Conservation (phyloP, 192 early-diverging fungal genomes). For the Jimgerdemannia lactiflua region DNA sequence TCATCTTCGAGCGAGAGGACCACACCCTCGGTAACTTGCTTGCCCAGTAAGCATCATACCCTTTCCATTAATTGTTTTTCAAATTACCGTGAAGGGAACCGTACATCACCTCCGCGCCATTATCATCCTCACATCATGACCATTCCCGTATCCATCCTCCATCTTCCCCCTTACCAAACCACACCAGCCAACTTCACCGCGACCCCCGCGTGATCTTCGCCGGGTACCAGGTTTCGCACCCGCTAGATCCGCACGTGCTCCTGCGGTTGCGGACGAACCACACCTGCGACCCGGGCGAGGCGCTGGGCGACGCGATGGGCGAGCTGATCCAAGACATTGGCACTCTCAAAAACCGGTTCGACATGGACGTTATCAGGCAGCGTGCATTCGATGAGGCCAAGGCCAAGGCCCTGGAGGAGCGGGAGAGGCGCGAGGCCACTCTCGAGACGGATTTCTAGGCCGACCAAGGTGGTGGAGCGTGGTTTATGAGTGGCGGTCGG, state of each 20-base stretch:
- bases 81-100: too few species aligned
- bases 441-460: too few species aligned
- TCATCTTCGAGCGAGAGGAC: constrained; percentile 92
- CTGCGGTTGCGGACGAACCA: constrained; percentile 91
- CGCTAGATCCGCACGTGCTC: constrained; percentile 87
- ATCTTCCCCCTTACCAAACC: not conserved
- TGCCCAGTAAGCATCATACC: constrained; percentile 61
- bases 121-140: too few species aligned
- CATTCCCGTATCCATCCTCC: not conserved
- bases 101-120: too few species aligned
- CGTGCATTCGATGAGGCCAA: constrained; percentile 31
- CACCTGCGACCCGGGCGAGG: constrained; percentile 83
- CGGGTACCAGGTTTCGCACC: constrained; percentile 96
- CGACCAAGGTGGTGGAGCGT: too few species aligned
- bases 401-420: not conserved
- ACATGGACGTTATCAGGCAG: constrained; percentile 43
- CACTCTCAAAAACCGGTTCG: constrained; percentile 81
- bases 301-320: constrained; percentile 73
- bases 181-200: constrained; percentile 73
- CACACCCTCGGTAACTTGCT: constrained; percentile 96
- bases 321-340: constrained; percentile 77
- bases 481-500: too few species aligned
- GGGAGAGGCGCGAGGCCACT: too few species aligned
- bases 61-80: too few species aligned
- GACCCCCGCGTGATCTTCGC: constrained; percentile 94